These are phyloP conservation scores for Corrigiola litoralis DNA, from an alignment of 179 eudicot species.

Conservation along the genomic window DNA sequence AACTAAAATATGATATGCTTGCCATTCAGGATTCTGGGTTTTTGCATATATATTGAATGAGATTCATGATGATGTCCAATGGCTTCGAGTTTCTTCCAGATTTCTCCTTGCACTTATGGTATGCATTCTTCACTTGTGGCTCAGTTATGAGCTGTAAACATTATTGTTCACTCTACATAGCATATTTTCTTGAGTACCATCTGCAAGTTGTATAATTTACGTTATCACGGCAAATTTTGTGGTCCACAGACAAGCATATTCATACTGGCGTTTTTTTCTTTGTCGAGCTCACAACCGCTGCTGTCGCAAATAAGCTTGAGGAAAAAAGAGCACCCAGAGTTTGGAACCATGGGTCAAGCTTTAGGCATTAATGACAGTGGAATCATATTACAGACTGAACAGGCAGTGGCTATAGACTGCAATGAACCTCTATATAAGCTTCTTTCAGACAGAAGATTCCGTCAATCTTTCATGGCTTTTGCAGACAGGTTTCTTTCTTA, in stretches of 20 bases:
- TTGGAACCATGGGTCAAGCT: slow-evolving; percentile 69
- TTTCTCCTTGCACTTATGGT: slow-evolving; percentile 62
- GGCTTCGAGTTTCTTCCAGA: slow-evolving; percentile 76
- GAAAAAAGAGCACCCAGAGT: slow-evolving; percentile 40
- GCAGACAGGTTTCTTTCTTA: slow-evolving; percentile 63
- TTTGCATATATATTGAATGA: slow-evolving; percentile 64
- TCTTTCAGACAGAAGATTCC: slow-evolving; percentile 62
- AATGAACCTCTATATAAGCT: slow-evolving; percentile 75
- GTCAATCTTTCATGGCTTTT: slow-evolving; percentile 75
- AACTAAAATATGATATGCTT: slow-evolving; percentile 1
- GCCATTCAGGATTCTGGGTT: slow-evolving; percentile 63
- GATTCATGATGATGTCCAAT: slow-evolving; percentile 51
- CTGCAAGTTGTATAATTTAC: too few species aligned
- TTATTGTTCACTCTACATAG: not conserved
- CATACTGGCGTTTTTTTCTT: slow-evolving; percentile 77
- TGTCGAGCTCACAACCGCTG: slow-evolving; percentile 82
- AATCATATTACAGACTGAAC: slow-evolving; percentile 33
- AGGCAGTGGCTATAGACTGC: slow-evolving; percentile 31
- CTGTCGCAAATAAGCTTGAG: slow-evolving; percentile 73
- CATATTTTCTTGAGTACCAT: not conserved
- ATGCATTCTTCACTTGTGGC: slow-evolving; percentile 16
- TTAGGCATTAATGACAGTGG: slow-evolving; percentile 65
- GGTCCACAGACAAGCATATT: slow-evolving; percentile 62
- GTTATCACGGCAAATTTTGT: slow-evolving; percentile 20
- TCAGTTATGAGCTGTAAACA: not conserved